Base-by-base conservation (phyloP, 2,329 filamentous ascomycete genomes). In the Pseudogymnoascus sp. region DNA sequence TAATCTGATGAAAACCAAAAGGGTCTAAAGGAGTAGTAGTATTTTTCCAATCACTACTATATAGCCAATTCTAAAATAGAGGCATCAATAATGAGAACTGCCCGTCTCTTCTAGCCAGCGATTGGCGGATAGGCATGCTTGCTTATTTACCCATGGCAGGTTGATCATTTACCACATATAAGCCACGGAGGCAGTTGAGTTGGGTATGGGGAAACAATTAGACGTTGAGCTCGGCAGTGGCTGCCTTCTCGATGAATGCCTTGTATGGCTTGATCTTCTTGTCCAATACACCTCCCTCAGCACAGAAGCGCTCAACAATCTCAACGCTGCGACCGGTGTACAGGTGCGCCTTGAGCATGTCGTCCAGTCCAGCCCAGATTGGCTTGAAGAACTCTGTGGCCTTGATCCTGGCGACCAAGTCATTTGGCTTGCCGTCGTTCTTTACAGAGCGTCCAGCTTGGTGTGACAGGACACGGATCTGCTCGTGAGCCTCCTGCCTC, bases 401-500 rank as follows among this genome's bases (percentile, higher is more conserved):
- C 72, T 83, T 84, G 72, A 97, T 92, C 12, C 92, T 79, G 65
- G 90, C 85, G 12, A 96, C 84, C 2, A 96, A 80, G 72, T 96
- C 91, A 71, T 96, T 96, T 61, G 83, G 77, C 68, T 86, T 85
- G 36, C 90, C 90, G 73, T 88, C 78, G 69, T 84, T 81, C 78
- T 89, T 89, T n/a, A 91, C 87, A 9, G 87, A 85, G 33, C 80
- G 79, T 45, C 81, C 83, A 0, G 91, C 90, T 75, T 95, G 79
- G 76, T 92, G 88, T 1, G 83, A 89, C 48, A 96, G 81, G 1
- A 96, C 88, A 6, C 88, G 87, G 69, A 96, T 92, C 74, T 93
- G 78, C 77, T 96, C 92, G 75, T 96, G 92, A 1, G 90, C 88
- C 61, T 92, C 89, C 73, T 95, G 90, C 59, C 91, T 79, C 8